These are phyloP conservation scores for Isabelozyma rhagii DNA, from an alignment of 805 yeast species.

Conservation along the genomic window DNA sequence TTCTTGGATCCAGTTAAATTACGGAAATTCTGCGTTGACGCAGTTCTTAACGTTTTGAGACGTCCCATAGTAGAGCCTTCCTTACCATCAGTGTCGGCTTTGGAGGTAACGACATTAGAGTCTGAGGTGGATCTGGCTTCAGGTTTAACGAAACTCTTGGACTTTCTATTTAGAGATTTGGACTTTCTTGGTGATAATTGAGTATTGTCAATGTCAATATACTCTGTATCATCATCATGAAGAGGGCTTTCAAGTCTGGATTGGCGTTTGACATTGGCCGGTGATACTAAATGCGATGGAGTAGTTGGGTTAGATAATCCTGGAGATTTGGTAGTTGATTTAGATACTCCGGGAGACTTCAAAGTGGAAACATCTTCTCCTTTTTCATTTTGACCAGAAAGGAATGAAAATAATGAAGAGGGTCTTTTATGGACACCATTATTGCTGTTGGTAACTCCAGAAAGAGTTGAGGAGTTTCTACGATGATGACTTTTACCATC, in stretches of 20 bases:
- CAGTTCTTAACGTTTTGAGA: slow-evolving; percentile 50
- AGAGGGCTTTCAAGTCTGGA: neutral
- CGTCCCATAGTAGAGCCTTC: slow-evolving; percentile 12
- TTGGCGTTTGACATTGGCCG: slow-evolving; percentile 21
- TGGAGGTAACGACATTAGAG: slow-evolving; percentile 26
- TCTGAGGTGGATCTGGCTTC: slow-evolving; percentile 36
- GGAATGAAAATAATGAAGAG: slow-evolving; percentile 56
- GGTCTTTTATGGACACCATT: slow-evolving; percentile 48
- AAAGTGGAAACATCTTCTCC: neutral
- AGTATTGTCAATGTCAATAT: slow-evolving; percentile 29
- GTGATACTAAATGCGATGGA: slow-evolving; percentile 8
- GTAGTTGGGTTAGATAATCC: slow-evolving; percentile 6
- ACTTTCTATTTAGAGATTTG: slow-evolving; percentile 9
- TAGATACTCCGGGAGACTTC: neutral
- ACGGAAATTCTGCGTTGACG: slow-evolving; percentile 50
- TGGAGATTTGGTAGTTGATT: neutral
- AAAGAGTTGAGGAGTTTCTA: slow-evolving; percentile 24
- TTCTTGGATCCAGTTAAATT: slow-evolving; percentile 49
- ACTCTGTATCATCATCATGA: neutral
- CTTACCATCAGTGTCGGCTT: no score
- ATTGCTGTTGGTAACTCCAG: slow-evolving; percentile 12
- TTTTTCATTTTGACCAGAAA: slow-evolving; percentile 29
- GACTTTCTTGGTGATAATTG: slow-evolving; percentile 35
- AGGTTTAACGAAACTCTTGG: slow-evolving; percentile 7
- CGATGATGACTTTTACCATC: slow-evolving; percentile 17